Evolutionary conservation across 1,284 basidiomycete genomes (phyloP), one percentile per base, ranked within the genome.

Genomic region (Wolfiporia cocos): DNA sequence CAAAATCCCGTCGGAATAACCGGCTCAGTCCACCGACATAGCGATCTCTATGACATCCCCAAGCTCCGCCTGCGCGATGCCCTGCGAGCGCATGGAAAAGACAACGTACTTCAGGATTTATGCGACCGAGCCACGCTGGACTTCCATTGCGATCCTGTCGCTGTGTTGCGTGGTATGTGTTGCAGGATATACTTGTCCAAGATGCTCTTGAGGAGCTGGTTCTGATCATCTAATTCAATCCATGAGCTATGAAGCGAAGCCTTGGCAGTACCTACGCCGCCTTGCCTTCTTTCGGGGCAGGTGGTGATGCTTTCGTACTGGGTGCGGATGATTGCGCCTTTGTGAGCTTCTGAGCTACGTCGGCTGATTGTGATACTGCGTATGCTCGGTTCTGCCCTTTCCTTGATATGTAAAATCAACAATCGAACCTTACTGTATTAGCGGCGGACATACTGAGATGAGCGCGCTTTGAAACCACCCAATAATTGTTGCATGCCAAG

Each of bases 401-500:
- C n/a, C n/a, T n/a, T n/a, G n/a, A n/a, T n/a, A n/a, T n/a, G n/a
- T n/a, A n/a, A n/a, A n/a, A n/a, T n/a, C n/a, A n/a, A n/a, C n/a
- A n/a, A n/a, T n/a, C n/a, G n/a, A n/a, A n/a, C n/a, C n/a, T n/a
- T n/a, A n/a, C n/a, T n/a, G n/a, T n/a, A n/a, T n/a, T n/a, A n/a
- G n/a, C 22, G 9, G 5, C 9, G 29, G 29, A 10, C 15, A 68
- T 43, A 94, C 93, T 32, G 91, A 91, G 33, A 97, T 86, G 24
- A 97, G 65, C 2, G 92, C 84, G 56, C 87, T 92, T 58, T 93
- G 90, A 55, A 54, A 91, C 93, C 17, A 95, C 91, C 95, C 95
- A 99, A 57, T 99, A 99, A 68, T 98, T 98, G 70, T 99, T 97
- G 95, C 95, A 99, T 18, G 99, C 66, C 58, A 94, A 66, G 23